phyloP scores from a whole-genome alignment of 495 filamentous ascomycete genomes.

The Terfezia boudieri region DNA sequence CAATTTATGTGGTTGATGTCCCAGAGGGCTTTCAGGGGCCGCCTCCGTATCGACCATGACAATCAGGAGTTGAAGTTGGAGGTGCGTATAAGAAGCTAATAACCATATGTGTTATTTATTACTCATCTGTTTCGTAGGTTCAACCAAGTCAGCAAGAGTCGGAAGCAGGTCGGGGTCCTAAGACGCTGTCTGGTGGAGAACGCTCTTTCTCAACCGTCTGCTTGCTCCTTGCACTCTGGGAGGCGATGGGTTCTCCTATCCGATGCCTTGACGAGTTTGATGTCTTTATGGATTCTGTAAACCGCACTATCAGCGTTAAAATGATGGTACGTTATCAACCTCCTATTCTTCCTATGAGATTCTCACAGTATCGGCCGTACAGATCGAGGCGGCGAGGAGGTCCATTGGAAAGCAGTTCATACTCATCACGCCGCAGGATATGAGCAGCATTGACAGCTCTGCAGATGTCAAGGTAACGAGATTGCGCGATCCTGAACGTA shows the following conservation, averaged over 20 bases:
- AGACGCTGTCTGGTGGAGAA: slow-evolving; percentile 83
- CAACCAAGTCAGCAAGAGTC: slow-evolving; percentile 45
- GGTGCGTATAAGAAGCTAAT: slow-evolving; percentile 1
- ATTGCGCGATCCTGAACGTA: slow-evolving; percentile 18
- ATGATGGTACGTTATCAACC: slow-evolving; percentile 51
- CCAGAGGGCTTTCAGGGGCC: slow-evolving; percentile 71
- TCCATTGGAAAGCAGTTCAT: slow-evolving; percentile 85
- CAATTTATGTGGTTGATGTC: slow-evolving; percentile 74
- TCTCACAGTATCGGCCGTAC: neutral
- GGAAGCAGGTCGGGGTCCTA: slow-evolving; percentile 50
- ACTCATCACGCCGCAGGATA: slow-evolving; percentile 83
- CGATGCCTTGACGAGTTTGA: slow-evolving; percentile 96
- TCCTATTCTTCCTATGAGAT: neutral
- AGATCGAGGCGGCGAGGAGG: slow-evolving; percentile 34
- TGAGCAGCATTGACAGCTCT: slow-evolving; percentile 41
- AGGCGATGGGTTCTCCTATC: slow-evolving; percentile 90
- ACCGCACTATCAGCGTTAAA: slow-evolving; percentile 75
- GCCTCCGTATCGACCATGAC: slow-evolving; percentile 60
- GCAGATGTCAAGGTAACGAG: slow-evolving; percentile 70
- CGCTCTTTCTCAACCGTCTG: slow-evolving; percentile 97
- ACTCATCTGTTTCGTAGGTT: slow-evolving; percentile 22
- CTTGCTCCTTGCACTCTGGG: slow-evolving; percentile 78
- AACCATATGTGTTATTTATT: neutral
- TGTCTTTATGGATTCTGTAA: slow-evolving; percentile 97
- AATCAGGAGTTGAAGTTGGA: slow-evolving; percentile 56